Evolutionary conservation across 2,329 filamentous ascomycete genomes (phyloP), one percentile per base, ranked within the genome.

Genomic region (Sarocladium brachiariae): DNA sequence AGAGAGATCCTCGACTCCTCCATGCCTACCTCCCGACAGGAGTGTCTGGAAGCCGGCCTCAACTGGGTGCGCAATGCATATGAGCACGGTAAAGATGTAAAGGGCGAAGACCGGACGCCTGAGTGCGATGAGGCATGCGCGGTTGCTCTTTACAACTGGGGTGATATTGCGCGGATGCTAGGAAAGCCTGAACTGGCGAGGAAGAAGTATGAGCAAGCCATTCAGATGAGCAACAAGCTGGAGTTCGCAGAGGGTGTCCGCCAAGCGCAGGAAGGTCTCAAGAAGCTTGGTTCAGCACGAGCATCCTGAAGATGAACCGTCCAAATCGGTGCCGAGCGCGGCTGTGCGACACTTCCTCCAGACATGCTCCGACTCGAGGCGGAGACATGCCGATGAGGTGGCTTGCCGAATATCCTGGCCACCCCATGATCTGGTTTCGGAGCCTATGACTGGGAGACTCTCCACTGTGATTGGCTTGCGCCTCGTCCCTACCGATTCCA

Each of bases 51-150:
- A 31, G 83, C 87, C 51, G 89, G 87, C 5, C 76, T 78, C 31
- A 78, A 81, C 56, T 96, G 91, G 91, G 87, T 89, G 5, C 70
- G 78, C 49, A 92, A 92, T 61, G 87, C 90, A 2, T 70, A 91
- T 30, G 73, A 76, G 19, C 78, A 89, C 51, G 81, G 84, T 1
- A 73, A 74, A 7, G 77, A 80, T 24, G 84, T 95, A 37, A 68
- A 76, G 51, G 79, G 83, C 3, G 80, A 86, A 1, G 71, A 81
- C 3, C 75, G 88, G 35, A 87, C 82, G 2, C 76, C 84, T 47
- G 89, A 95, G 61, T 96, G 92, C 61, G 89, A 95, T 63, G 67
- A 86, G 51, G 88, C 86, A 1, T 96, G 91, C 61, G 86, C 86
- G 2, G 86, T 86, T 5, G 87, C 91, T 7, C 82, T 87, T n/a